Evolutionary conservation across 2,329 filamentous ascomycete genomes (phyloP).

Genomic region (Celoporthe dispersa): DNA sequence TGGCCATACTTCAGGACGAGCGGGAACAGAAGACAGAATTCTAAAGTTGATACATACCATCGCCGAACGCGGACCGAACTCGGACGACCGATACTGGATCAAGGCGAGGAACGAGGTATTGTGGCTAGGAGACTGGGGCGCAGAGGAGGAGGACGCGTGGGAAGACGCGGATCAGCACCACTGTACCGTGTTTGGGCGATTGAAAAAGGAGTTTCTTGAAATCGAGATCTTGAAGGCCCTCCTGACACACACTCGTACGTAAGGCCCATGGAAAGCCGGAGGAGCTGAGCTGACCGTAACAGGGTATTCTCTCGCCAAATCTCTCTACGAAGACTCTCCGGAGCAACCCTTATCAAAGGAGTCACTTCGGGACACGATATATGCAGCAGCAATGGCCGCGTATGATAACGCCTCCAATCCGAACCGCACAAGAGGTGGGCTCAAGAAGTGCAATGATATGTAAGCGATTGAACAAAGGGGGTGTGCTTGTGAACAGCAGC

Average conservation of each 20-base stretch:
- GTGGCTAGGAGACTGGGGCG: constrained; percentile 77
- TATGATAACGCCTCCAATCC: constrained; percentile 86
- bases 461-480: constrained; percentile 43
- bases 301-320: constrained; percentile 67
- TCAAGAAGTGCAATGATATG: constrained; percentile 80
- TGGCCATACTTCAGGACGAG: constrained; percentile 66
- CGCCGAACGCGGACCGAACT: constrained; percentile 53
- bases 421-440: constrained; percentile 73
- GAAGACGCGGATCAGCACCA: constrained; percentile 36
- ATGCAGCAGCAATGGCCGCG: constrained; percentile 67
- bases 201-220: constrained; percentile 67
- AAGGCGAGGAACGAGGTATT: constrained; percentile 66
- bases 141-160: constrained; percentile 47
- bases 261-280: background rate
- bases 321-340: constrained; percentile 60
- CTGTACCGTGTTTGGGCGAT: constrained; percentile 61
- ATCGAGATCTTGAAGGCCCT: constrained; percentile 72
- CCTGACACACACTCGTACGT: constrained; percentile 63
- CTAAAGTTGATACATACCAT: constrained; percentile 62
- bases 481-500: constrained; percentile 19
- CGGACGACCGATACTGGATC: constrained; percentile 68
- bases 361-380: constrained; percentile 62
- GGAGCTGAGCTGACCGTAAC: constrained; percentile 32
- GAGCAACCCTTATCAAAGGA: constrained; percentile 54
- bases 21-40: constrained; percentile 67